These are phyloP conservation scores for Fusarium armeniacum DNA, from an alignment of 2,329 filamentous ascomycete species.

Conservation along the genomic window DNA sequence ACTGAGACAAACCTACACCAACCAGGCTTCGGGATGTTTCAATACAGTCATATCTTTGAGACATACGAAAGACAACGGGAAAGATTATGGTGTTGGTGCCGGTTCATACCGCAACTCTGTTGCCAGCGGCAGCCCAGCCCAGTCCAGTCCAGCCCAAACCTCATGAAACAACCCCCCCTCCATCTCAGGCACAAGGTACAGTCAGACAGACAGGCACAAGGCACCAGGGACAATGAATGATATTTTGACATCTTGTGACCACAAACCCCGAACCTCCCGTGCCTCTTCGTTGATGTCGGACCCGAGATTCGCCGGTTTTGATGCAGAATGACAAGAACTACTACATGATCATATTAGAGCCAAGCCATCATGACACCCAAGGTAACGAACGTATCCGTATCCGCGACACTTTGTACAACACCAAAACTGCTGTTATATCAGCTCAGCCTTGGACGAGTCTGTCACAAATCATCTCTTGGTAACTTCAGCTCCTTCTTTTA, in stretches of 20 bases:
- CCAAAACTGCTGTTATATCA: slow-evolving; percentile 21
- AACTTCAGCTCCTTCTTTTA: background rate
- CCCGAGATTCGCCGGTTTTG: slow-evolving; percentile 1
- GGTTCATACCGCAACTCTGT: slow-evolving; percentile 39
- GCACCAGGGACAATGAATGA: slow-evolving; percentile 35
- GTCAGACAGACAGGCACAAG: slow-evolving; percentile 25
- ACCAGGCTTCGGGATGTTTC: slow-evolving; percentile 30
- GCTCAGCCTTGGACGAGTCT: slow-evolving; percentile 8
- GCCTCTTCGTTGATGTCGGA: background rate
- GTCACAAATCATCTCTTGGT: slow-evolving; percentile 19
- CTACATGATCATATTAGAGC: background rate
- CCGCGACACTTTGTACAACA: slow-evolving; percentile 11
- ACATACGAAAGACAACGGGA: slow-evolving; percentile 3
- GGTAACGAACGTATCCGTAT: slow-evolving; percentile 41
- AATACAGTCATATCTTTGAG: slow-evolving; percentile 23
- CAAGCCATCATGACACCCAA: slow-evolving; percentile 30
- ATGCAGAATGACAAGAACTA: slow-evolving; percentile 2
- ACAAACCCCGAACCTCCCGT: slow-evolving; percentile 21
- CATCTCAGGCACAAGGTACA: slow-evolving; percentile 31
- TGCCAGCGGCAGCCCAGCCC: slow-evolving; percentile 1
- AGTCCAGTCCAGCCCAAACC: background rate
- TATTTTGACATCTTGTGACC: slow-evolving; percentile 18
- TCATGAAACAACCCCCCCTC: slow-evolving; percentile 26
- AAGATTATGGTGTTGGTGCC: slow-evolving; percentile 20
- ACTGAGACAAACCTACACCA: slow-evolving; percentile 37